Percentiles rank a stretch among this genome's conserved stretches.
Evolutionary conservation across 2,329 filamentous ascomycete species (phyloP).

Genomic region (Aureobasidium namibiae): DNA sequence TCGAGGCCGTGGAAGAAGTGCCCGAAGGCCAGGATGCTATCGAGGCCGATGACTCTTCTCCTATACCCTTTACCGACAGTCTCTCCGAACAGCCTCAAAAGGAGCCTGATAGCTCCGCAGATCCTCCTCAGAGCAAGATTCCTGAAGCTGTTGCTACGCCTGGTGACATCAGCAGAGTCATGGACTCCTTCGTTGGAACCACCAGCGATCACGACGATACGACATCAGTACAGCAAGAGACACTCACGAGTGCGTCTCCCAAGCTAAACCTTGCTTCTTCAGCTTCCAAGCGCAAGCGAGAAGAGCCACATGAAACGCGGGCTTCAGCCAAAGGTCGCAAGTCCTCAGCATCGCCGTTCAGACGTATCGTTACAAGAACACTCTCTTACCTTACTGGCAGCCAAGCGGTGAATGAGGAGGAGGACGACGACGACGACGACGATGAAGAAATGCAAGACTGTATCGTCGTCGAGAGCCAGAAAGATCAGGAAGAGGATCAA

Average conservation of each 20-base stretch:
- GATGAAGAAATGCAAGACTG: conserved; percentile 31
- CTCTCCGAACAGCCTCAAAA: neutral
- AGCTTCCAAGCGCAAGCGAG: neutral
- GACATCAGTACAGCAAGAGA: neutral
- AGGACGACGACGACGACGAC: conserved; percentile 8
- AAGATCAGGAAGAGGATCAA: conserved; percentile 11
- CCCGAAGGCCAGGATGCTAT: neutral
- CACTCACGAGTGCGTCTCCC: neutral
- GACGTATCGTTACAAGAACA: conserved; percentile 15
- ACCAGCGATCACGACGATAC: conserved; percentile 10
- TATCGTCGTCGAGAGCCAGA: conserved; percentile 30
- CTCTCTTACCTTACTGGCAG: conserved; percentile 17
- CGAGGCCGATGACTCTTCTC: neutral
- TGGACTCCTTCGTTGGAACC: conserved; percentile 27
- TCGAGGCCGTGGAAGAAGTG: neutral
- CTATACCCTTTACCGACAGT: conserved; percentile 7
- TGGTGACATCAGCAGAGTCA: conserved; percentile 25
- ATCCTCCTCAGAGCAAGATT: neutral
- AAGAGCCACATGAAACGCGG: neutral
- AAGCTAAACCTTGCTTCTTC: neutral
- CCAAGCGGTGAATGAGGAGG: neutral
- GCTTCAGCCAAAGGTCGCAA: conserved; percentile 19
- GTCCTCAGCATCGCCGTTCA: conserved; percentile 21
- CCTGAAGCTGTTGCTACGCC: conserved; percentile 13
- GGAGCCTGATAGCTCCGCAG: neutral